Evolutionary conservation across 2,329 filamentous ascomycete species (phyloP).

Genomic region (Penicillium sp.): DNA sequence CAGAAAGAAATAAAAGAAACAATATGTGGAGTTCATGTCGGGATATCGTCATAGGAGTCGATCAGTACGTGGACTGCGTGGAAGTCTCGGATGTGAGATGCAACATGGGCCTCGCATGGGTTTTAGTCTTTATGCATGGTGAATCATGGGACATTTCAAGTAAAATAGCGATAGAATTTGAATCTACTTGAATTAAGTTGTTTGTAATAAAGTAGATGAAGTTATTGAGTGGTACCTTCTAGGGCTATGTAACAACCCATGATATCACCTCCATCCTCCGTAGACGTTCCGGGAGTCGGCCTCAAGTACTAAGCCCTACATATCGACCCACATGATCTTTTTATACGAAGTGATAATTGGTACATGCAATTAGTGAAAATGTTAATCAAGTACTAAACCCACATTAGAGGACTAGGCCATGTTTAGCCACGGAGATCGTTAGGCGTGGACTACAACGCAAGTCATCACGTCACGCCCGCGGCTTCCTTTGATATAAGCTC

Average conservation of each 20-base stretch:
- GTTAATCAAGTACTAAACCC: background rate
- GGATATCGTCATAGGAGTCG: slow-evolving; percentile 10
- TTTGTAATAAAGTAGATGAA: background rate
- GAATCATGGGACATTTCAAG: background rate
- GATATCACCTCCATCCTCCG: slow-evolving; percentile 11
- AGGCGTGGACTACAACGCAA: slow-evolving; percentile 9
- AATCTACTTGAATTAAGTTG: too few species aligned
- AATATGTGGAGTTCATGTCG: background rate
- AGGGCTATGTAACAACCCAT: background rate
- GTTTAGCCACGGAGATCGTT: background rate
- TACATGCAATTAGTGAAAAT: background rate
- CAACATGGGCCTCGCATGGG: slow-evolving; percentile 7
- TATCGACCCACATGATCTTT: background rate
- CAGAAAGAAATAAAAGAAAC: background rate
- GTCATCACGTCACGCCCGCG: slow-evolving; percentile 18
- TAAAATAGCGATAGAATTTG: background rate
- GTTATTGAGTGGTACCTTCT: background rate
- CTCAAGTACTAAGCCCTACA: background rate
- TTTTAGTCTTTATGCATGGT: background rate
- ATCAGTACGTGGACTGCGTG: slow-evolving; percentile 4
- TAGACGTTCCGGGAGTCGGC: background rate
- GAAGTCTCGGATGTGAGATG: slow-evolving; percentile 13
- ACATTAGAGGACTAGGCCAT: background rate
- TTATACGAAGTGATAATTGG: slow-evolving; percentile 1
- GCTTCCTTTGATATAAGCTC: slow-evolving; percentile 2